Conservation (phyloP, 495 filamentous ascomycete genomes). For the Hypoxylon fuscum region DNA sequence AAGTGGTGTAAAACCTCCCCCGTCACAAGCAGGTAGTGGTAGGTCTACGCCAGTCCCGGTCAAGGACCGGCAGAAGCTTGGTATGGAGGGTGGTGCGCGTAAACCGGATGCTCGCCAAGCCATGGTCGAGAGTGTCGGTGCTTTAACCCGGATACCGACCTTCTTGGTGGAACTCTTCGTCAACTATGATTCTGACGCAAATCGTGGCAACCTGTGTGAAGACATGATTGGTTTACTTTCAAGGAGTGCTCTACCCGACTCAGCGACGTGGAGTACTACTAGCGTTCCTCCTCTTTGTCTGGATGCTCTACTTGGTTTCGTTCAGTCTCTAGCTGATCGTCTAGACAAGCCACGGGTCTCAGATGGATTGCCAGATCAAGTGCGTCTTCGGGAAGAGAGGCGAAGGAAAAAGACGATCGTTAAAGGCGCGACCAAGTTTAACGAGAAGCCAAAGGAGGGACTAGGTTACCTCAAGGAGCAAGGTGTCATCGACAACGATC, state of each 20-base stretch:
- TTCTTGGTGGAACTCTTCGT: slow-evolving; percentile 96
- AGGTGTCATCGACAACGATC: slow-evolving; percentile 82
- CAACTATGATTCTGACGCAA: slow-evolving; percentile 97
- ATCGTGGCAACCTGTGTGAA: slow-evolving; percentile 91
- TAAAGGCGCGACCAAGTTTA: slow-evolving; percentile 89
- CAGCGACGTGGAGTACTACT: slow-evolving; percentile 98
- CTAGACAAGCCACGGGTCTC: slow-evolving; percentile 72
- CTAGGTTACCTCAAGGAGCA: slow-evolving; percentile 85
- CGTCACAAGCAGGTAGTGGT: slow-evolving; percentile 80
- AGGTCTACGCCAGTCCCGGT: slow-evolving; percentile 92
- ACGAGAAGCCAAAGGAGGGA: slow-evolving; percentile 90
- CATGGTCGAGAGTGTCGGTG: slow-evolving; percentile 97
- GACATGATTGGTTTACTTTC: slow-evolving; percentile 94
- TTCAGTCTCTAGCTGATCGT: slow-evolving; percentile 90
- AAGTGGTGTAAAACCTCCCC: slow-evolving; percentile 82
- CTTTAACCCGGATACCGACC: slow-evolving; percentile 87
- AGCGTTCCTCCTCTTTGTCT: slow-evolving; percentile 96
- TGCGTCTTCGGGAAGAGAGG: slow-evolving; percentile 71
- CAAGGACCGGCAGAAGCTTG: slow-evolving; percentile 91
- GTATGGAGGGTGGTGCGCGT: slow-evolving; percentile 88
- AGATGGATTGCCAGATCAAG: slow-evolving; percentile 74
- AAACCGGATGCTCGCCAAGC: slow-evolving; percentile 96
- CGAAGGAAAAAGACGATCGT: slow-evolving; percentile 86
- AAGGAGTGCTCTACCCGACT: slow-evolving; percentile 94
- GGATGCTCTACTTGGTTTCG: slow-evolving; percentile 87